phyloP scores from a whole-genome alignment of 345 rosid genomes.

The Xanthoceras sorbifolium region DNA sequence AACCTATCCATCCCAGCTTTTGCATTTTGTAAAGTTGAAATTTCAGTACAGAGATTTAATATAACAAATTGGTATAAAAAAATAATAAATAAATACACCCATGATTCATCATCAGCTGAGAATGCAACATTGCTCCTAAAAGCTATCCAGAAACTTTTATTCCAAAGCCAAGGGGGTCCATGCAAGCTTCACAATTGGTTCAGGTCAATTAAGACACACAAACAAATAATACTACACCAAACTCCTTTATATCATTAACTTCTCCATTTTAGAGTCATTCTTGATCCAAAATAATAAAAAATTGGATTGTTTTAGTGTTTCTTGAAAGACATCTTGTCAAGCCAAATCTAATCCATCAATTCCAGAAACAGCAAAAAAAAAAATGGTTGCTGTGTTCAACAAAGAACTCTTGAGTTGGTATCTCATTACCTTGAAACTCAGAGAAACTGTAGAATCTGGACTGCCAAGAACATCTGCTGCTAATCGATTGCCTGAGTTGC shows the following conservation, averaged over 20 bases:
- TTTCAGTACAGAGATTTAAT: neutral
- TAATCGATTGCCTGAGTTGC: slow-evolving; percentile 25
- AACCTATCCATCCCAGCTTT: neutral
- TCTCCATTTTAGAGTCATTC: neutral
- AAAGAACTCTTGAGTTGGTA: slow-evolving; percentile 75
- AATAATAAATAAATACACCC: neutral
- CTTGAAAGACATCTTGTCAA: neutral
- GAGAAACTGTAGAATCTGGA: slow-evolving; percentile 61
- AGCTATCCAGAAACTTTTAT: neutral
- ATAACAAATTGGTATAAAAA: neutral
- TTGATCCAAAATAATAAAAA: neutral
- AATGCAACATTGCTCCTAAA: neutral
- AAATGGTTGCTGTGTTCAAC: slow-evolving; percentile 73
- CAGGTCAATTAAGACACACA: neutral
- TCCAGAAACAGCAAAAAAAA: neutral
- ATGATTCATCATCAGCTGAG: slow-evolving; percentile 1
- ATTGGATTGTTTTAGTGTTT: neutral
- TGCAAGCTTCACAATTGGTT: slow-evolving; percentile 15
- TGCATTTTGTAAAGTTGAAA: neutral
- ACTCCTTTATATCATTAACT: neutral
- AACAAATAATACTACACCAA: neutral
- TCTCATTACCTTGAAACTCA: slow-evolving; percentile 65
- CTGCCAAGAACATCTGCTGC: slow-evolving; percentile 28
- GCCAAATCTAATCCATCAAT: slow-evolving; percentile 11
- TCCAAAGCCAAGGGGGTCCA: slow-evolving; percentile 18